A percentile compares a stretch with the other conserved stretches of the same genome.
phyloP scores from a whole-genome alignment of 768 basidiomycete genomes.

The Xerocomellus chrysenteron region DNA sequence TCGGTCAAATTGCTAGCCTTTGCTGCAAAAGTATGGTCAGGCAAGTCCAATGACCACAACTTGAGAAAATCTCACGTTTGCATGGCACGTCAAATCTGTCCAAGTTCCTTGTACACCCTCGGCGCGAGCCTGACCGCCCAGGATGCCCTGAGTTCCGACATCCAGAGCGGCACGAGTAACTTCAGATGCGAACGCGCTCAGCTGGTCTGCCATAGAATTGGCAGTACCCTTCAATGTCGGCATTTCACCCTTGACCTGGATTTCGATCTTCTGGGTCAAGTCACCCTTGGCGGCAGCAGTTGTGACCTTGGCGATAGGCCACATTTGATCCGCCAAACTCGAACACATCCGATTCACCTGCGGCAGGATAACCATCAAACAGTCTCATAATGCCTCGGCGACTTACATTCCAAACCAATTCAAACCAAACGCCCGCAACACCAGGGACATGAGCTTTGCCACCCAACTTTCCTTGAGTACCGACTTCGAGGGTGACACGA shows the following conservation, averaged over 20 bases:
- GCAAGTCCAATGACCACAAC: background rate
- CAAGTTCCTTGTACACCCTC: slow-evolving; percentile 93
- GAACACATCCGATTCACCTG: slow-evolving; percentile 81
- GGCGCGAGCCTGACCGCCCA: slow-evolving; percentile 89
- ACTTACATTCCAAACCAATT: slow-evolving; percentile 72
- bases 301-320: slow-evolving; percentile 81
- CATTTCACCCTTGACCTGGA: slow-evolving; percentile 88
- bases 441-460: slow-evolving; percentile 87
- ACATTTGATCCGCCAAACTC: slow-evolving; percentile 77
- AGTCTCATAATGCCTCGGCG: background rate
- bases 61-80: slow-evolving; percentile 58
- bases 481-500: too few relatives aligned
- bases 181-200: slow-evolving; percentile 84
- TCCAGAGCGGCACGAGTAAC: slow-evolving; percentile 82
- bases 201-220: slow-evolving; percentile 92
- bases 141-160: slow-evolving; percentile 86
- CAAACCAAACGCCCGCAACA: slow-evolving; percentile 87
- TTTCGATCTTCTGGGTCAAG: slow-evolving; percentile 89
- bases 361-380: slow-evolving; percentile 9
- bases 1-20: slow-evolving; percentile 83
- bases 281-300: slow-evolving; percentile 91
- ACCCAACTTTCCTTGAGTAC: too few relatives aligned
- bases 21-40: slow-evolving; percentile 44
- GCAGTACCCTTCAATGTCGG: slow-evolving; percentile 78
- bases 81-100: slow-evolving; percentile 85